phyloP scores from a whole-genome alignment of 305 asterid genomes.

The Striga hermonthica region DNA sequence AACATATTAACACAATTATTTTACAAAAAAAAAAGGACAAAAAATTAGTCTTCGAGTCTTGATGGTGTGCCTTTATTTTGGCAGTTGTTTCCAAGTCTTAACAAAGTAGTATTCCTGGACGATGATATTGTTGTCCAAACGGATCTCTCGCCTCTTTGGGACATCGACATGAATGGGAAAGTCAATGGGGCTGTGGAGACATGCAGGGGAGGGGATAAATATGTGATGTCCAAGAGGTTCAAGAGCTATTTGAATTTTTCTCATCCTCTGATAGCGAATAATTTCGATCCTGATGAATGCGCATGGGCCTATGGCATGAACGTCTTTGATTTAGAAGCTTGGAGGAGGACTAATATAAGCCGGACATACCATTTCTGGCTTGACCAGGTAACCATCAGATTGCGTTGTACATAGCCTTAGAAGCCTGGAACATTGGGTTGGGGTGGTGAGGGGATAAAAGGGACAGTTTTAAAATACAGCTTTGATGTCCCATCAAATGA shows the following conservation, averaged over 20 bases:
- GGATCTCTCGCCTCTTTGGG: slow-evolving; percentile 85
- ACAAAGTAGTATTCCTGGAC: slow-evolving; percentile 74
- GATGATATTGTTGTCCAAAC: slow-evolving; percentile 83
- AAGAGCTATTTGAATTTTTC: slow-evolving; percentile 79
- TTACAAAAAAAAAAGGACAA: not conserved
- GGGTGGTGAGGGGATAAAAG: no score
- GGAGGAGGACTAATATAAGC: slow-evolving; percentile 80
- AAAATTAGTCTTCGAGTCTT: slow-evolving; percentile 2
- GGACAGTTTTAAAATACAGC: no score
- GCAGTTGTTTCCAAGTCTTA: slow-evolving; percentile 78
- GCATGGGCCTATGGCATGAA: slow-evolving; percentile 98
- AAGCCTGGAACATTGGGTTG: no score
- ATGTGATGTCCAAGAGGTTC: slow-evolving; percentile 74
- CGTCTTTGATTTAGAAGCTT: slow-evolving; percentile 71
- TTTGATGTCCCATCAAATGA: no score
- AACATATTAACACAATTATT: no score
- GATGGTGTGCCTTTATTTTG: slow-evolving; percentile 20
- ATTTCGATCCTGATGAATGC: slow-evolving; percentile 66
- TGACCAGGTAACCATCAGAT: slow-evolving; percentile 46
- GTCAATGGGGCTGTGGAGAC: slow-evolving; percentile 89
- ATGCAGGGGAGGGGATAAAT: slow-evolving; percentile 70
- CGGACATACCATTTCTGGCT: slow-evolving; percentile 73
- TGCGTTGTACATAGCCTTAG: no score
- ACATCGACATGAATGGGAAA: slow-evolving; percentile 73
- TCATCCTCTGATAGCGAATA: slow-evolving; percentile 64